Evolutionary conservation across 2,329 filamentous ascomycete species (phyloP).

Genomic region (Juglanconis juglandina): DNA sequence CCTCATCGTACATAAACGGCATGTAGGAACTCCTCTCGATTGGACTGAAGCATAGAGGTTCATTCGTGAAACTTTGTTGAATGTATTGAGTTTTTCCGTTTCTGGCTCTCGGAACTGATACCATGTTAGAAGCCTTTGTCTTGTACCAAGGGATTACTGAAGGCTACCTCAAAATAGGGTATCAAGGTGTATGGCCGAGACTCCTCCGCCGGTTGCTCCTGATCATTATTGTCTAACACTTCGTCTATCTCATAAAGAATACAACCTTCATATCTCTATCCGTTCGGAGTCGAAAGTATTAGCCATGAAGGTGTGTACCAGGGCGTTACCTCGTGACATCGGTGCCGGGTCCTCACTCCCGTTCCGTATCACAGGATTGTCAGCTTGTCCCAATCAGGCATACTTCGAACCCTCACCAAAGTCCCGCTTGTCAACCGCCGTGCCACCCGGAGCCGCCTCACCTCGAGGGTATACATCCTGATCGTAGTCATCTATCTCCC

Average conservation of each 20-base stretch:
- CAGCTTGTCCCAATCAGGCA: neutral
- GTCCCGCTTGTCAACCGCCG: neutral
- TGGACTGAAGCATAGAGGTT: too few relatives aligned
- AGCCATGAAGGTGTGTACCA: neutral
- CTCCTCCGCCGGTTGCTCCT: neutral
- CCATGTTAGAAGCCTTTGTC: too few relatives aligned
- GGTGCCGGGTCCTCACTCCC: neutral
- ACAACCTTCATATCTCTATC: too few relatives aligned
- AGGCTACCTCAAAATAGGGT: neutral
- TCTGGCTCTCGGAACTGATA: too few relatives aligned
- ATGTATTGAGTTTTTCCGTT: too few relatives aligned
- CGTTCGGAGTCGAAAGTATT: too few relatives aligned
- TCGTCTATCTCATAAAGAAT: neutral
- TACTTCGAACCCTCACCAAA: neutral
- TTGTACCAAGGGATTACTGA: too few relatives aligned
- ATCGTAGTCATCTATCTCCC: neutral
- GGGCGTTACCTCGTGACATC: neutral
- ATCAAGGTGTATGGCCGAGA: neutral
- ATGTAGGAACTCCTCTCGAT: too few relatives aligned
- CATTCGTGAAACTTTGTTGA: too few relatives aligned
- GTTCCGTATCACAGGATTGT: neutral
- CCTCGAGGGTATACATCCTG: neutral
- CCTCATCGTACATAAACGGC: too few relatives aligned
- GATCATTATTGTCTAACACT: neutral
- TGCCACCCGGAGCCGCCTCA: neutral